phyloP scores from a whole-genome alignment of 164 flowering plant genomes.

The Nelumbo lutea region DNA sequence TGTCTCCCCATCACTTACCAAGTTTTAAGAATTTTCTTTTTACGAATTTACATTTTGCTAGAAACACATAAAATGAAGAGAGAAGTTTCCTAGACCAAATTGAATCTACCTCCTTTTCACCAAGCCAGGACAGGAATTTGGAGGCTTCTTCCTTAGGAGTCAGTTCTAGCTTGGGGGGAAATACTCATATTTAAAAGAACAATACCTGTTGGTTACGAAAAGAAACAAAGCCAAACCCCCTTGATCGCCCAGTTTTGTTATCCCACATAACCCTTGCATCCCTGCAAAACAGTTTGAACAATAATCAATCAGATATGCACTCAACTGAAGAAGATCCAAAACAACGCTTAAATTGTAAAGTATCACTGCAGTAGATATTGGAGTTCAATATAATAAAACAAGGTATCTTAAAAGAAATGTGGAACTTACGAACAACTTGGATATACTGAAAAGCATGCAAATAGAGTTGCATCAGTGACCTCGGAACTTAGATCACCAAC shows the following conservation, averaged over 20 bases:
- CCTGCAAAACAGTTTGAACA: slow-evolving; percentile 27
- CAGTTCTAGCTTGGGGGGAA: too few relatives aligned
- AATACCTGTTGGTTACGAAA: slow-evolving; percentile 78
- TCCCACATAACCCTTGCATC: slow-evolving; percentile 98
- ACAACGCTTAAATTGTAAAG: not conserved
- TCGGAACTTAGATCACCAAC: slow-evolving; percentile 93
- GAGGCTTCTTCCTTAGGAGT: too few relatives aligned
- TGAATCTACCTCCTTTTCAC: too few relatives aligned
- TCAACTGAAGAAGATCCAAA: too few relatives aligned
- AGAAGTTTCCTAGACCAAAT: too few relatives aligned
- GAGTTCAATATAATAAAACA: not conserved
- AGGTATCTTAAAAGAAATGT: not conserved
- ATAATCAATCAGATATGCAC: not conserved
- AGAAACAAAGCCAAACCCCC: slow-evolving; percentile 23
- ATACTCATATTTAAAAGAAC: not conserved
- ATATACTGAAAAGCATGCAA: slow-evolving; percentile 80
- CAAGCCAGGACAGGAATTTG: too few relatives aligned
- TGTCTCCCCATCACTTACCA: too few relatives aligned
- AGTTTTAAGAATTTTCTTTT: too few relatives aligned
- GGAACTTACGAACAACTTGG: slow-evolving; percentile 85
- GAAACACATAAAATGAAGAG: too few relatives aligned
- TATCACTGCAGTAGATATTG: not conserved
- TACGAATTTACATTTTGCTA: too few relatives aligned
- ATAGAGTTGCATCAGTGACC: slow-evolving; percentile 85
- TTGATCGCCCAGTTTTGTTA: slow-evolving; percentile 92